These are phyloP conservation scores for Coemansia sp. DNA, from an alignment of 192 early-diverging fungal genomes.

Conservation along the genomic window DNA sequence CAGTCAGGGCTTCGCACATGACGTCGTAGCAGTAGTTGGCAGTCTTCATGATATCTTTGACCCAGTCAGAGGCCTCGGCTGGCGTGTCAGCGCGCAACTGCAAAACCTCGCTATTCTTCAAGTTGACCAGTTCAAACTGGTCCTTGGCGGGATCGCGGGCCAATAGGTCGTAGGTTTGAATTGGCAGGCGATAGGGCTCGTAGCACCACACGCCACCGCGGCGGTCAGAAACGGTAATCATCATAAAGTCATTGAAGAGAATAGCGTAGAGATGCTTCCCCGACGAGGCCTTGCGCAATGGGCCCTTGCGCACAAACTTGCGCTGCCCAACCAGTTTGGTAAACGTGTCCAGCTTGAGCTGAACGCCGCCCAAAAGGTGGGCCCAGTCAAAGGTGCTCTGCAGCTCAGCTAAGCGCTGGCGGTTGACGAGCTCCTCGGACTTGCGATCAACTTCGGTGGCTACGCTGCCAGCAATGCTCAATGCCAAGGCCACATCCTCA, in stretches of 20 bases:
- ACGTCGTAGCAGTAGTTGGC: constrained; percentile 50
- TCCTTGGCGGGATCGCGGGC: constrained; percentile 49
- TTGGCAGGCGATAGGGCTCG: constrained; percentile 48
- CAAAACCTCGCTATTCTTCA: constrained; percentile 49
- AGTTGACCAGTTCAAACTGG: constrained; percentile 52
- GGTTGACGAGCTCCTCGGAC: constrained; percentile 51
- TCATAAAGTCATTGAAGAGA: constrained; percentile 56
- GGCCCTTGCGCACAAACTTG: constrained; percentile 54
- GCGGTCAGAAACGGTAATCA: constrained; percentile 50
- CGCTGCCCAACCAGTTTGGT: constrained; percentile 52
- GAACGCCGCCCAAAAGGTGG: constrained; percentile 48
- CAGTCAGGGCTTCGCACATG: constrained; percentile 47
- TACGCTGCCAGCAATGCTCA: constrained; percentile 47
- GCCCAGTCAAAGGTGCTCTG: constrained; percentile 52
- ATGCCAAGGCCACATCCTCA: constrained; percentile 47
- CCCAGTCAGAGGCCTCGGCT: constrained; percentile 44
- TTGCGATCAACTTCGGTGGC: constrained; percentile 53
- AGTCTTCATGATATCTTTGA: constrained; percentile 47
- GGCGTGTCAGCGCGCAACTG: constrained; percentile 46
- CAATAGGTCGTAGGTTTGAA: constrained; percentile 50
- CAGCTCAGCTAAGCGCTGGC: constrained; percentile 47
- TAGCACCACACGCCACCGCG: constrained; percentile 49
- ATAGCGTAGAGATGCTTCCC: constrained; percentile 52
- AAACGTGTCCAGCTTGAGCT: constrained; percentile 49
- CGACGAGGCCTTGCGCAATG: constrained; percentile 49